These are phyloP conservation scores for Agaricus sinodeliciosus DNA, from an alignment of 768 basidiomycete genomes.

Conservation along the genomic window DNA sequence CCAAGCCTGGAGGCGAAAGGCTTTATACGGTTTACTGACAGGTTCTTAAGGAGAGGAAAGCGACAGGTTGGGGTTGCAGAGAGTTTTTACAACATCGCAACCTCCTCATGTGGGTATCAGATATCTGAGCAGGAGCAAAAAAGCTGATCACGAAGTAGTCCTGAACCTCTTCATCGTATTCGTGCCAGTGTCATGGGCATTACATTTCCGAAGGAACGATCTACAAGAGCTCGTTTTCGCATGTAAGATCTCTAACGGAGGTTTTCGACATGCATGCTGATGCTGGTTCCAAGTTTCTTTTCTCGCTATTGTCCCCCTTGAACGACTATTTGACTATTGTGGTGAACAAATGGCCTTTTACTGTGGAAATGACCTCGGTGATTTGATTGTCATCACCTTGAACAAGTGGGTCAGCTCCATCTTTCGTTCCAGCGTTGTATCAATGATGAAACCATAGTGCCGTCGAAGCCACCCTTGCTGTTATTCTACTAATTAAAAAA, in stretches of 20 bases:
- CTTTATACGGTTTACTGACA: constrained; percentile 29
- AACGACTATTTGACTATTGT: constrained; percentile 60
- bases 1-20: neutral
- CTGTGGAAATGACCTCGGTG: constrained; percentile 56
- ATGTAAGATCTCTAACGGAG: constrained; percentile 24
- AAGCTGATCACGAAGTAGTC: constrained; percentile 28
- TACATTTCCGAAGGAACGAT: constrained; percentile 40
- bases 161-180: constrained; percentile 51
- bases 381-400: constrained; percentile 56
- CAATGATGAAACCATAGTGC: constrained; percentile 29
- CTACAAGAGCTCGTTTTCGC: constrained; percentile 33
- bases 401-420: constrained; percentile 45
- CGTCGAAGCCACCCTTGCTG: constrained; percentile 67
- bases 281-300: constrained; percentile 43
- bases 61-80: constrained; percentile 32
- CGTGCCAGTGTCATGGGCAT: constrained; percentile 56
- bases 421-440: neutral
- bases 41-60: constrained; percentile 43
- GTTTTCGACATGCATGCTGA: neutral
- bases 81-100: constrained; percentile 38
- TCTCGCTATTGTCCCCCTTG: constrained; percentile 59
- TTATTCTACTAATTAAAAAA: constrained; percentile 63
- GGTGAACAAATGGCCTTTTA: constrained; percentile 52
- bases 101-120: constrained; percentile 45
- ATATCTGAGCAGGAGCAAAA: neutral